Base-by-base conservation (phyloP, 2,329 filamentous ascomycete species). In the Rachicladosporium sp. region DNA sequence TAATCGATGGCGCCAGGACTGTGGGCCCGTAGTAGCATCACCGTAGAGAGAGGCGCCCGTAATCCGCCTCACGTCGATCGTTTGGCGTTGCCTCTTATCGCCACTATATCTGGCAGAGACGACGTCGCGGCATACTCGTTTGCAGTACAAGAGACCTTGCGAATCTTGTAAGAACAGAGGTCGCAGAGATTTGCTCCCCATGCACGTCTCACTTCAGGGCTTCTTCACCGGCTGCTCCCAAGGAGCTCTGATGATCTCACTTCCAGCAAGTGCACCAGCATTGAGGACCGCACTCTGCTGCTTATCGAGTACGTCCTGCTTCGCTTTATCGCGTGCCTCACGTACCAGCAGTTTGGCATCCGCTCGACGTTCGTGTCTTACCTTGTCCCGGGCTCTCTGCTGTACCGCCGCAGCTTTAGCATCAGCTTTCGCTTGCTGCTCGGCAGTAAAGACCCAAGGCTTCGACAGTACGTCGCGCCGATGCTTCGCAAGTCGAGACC, bases 381-480 rank as follows among this genome's bases (percentile, higher is more conserved):
- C 53, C 35, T 38, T 47, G 56, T 58, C 48, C 41, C 55, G 60
- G 46, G 56, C 53, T 23, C 44, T 47, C 19, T 57, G 51, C 29
- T 58, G 57, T 42, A 62, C 60, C 23, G 56, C 36, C 58, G 56
- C 21, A 53, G 48, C 38, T 45, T 46, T 23, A 59, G 55, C 33
- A 46, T 57, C 38, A 56, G 58, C 64, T 12, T 76, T 57, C 36
- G 49, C 52, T 40, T 57, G 60, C 33, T 67, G 55, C 44, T 74
- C 63, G 21, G 57, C 54, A 0, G 53, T 59, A 33, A 80, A 45
- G 3, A 61, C 49, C 76, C 76, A 79, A 2, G 73, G 72, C 38
- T 57, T 58, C 3, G 59, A 60, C 13, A 80, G 60, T 1, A 75
- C 62, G 10, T 67, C 58, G 7, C 63, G 51, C 33, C 70, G 63